Base-by-base conservation (phyloP, 768 basidiomycete genomes). In the Trametes punicea region DNA sequence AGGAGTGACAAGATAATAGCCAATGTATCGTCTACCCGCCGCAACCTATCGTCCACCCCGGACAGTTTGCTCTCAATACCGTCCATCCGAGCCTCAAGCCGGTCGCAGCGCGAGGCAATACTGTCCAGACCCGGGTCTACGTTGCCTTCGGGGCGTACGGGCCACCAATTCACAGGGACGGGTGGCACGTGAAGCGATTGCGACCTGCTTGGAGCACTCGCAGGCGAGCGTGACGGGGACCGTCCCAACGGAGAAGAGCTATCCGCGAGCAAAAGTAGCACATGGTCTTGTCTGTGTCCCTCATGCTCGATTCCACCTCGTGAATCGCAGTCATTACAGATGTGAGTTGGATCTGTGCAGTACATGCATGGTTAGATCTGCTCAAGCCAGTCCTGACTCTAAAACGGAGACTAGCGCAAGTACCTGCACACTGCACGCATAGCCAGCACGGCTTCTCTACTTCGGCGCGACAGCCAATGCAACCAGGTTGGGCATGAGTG, bases 11-110 rank as follows among this genome's bases (percentile, higher is more conserved):
- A 9, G 30, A 52, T 18, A 10, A 31, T 20, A 15, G 30, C 20
- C 41, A 52, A 52, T 31, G 34, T 52, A 6, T 44, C 41, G 30
- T 52, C 41, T 20, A 52, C 44, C 29, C 41, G 51, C 20, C 9
- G 15, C 27, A 44, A 29, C 13, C 51, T 20, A 6, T 23, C 20
- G 16, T 52, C 51, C 40, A 52, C n/a, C 6, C 51, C 41, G 6
- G 20, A 31, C 20, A 52, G 9, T 13, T 23, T 29, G 13, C 30
- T 33, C 41, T 52, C 51, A 25, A 52, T 13, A 2, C 41, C 15
- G 2, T 42, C 41, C 40, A 52, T 52, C 15, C 51, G 27, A 13
- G 31, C 51, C 29, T 52, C 51, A n/a, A 42, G 21, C 41, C 41
- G 25, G 20, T 20, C 41, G 13, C 18, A 42, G 27, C 41, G 20